phyloP scores from a whole-genome alignment of 305 asterid genomes.

The Solanum hybrid region DNA sequence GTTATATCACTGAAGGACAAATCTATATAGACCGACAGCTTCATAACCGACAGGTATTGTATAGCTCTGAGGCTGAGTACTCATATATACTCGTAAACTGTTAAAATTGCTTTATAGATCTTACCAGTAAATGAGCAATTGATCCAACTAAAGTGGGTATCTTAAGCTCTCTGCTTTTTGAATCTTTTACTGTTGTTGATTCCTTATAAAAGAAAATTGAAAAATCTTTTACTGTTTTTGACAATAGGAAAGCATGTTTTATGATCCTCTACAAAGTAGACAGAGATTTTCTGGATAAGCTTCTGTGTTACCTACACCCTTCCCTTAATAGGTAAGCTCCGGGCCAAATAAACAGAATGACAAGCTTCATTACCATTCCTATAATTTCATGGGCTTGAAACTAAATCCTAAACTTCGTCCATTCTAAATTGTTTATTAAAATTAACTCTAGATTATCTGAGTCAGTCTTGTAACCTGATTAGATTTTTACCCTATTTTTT shows the following conservation, averaged over 20 bases:
- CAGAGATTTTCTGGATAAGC: background rate
- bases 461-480: background rate
- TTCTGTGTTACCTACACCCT: background rate
- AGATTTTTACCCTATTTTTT: background rate
- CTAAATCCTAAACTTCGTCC: background rate
- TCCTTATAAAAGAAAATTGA: background rate
- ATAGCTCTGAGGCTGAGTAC: background rate
- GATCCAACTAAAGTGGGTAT: background rate
- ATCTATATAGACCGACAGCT: constrained; percentile 96
- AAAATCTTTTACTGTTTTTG: background rate
- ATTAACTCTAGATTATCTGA: background rate
- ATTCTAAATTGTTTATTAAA: background rate
- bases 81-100: background rate
- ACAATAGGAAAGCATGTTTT: background rate
- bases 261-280: background rate
- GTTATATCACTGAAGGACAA: constrained; percentile 98
- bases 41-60: constrained; percentile 77
- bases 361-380: background rate
- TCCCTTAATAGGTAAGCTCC: background rate
- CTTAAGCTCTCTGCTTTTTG: background rate
- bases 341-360: background rate
- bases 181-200: background rate
- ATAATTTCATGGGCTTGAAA: background rate
- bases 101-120: background rate
- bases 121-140: background rate